Conservation (phyloP, 2,329 filamentous ascomycete species). For the Achaetomium macrosporum region DNA sequence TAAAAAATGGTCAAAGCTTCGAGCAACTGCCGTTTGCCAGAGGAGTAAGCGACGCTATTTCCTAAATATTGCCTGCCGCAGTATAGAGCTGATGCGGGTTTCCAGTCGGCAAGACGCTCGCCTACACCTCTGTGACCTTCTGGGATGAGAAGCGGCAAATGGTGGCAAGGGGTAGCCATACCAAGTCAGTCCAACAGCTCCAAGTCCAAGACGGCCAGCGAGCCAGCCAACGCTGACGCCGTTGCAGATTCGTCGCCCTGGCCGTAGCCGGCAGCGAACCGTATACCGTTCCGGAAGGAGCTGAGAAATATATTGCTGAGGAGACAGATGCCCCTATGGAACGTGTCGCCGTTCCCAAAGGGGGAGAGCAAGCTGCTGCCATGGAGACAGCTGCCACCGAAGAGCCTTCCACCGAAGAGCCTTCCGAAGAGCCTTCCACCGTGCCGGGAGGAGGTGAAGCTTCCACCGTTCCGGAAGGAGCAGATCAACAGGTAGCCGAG, state of each 20-base stretch:
- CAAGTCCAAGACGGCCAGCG: not conserved
- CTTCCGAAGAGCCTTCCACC: too few species aligned
- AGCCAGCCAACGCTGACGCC: not conserved
- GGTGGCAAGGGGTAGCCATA: constrained; percentile 58
- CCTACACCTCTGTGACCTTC: constrained; percentile 56
- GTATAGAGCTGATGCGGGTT: not conserved
- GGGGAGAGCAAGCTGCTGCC: too few species aligned
- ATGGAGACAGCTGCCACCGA: too few species aligned
- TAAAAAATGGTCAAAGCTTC: constrained; percentile 50
- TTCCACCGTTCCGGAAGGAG: too few species aligned
- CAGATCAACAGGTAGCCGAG: too few species aligned
- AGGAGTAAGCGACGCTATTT: constrained; percentile 42
- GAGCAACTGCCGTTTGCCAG: constrained; percentile 53
- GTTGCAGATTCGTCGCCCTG: constrained; percentile 13
- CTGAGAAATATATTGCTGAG: not conserved
- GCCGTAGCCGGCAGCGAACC: constrained; percentile 3
- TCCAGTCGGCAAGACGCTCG: constrained; percentile 57
- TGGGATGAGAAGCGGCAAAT: constrained; percentile 53
- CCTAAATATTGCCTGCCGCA: not conserved
- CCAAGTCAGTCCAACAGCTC: constrained; percentile 44
- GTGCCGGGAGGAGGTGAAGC: too few species aligned
- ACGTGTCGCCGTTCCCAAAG: too few species aligned
- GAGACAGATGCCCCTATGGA: too few species aligned
- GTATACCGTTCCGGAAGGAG: not conserved
- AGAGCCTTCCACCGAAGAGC: too few species aligned